Conservation (phyloP, 1,139 yeast species). For the Kluyveromyces sp. region DNA sequence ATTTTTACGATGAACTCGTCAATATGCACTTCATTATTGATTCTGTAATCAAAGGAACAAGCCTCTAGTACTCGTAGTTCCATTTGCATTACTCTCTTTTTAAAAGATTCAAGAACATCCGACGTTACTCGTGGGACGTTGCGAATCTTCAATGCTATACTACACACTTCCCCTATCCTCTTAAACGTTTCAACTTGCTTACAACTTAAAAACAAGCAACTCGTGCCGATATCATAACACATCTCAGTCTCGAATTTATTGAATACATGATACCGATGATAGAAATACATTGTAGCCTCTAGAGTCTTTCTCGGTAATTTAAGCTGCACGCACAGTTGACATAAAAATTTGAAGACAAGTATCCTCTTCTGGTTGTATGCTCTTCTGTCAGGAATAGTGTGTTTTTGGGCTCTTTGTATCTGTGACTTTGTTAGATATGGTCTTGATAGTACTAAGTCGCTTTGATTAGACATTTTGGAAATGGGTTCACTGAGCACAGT, state of each 20-base stretch:
- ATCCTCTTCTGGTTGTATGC: slow-evolving; percentile 44
- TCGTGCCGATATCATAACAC: slow-evolving; percentile 51
- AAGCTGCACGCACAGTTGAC: slow-evolving; percentile 44
- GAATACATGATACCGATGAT: slow-evolving; percentile 62
- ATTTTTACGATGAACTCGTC: slow-evolving; percentile 68
- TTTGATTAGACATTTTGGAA: slow-evolving; percentile 13
- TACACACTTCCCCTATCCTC: slow-evolving; percentile 49
- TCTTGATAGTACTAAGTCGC: slow-evolving; percentile 40
- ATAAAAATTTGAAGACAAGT: slow-evolving; percentile 47
- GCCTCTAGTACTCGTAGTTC: slow-evolving; percentile 74
- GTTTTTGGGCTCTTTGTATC: slow-evolving; percentile 43
- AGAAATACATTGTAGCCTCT: slow-evolving; percentile 62
- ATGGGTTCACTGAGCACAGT: slow-evolving; percentile 1
- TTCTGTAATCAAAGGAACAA: slow-evolving; percentile 66
- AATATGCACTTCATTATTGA: slow-evolving; percentile 36
- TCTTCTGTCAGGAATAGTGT: slow-evolving; percentile 44
- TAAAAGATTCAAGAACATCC: slow-evolving; percentile 39
- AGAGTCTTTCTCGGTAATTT: slow-evolving; percentile 62
- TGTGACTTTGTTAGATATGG: slow-evolving; percentile 58
- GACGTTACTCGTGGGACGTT: slow-evolving; percentile 23
- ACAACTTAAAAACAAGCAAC: slow-evolving; percentile 71
- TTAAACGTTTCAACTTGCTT: slow-evolving; percentile 88
- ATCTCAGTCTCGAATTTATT: slow-evolving; percentile 44
- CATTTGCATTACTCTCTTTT: slow-evolving; percentile 44
- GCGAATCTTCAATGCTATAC: slow-evolving; percentile 28